Conservation (phyloP, 2,329 filamentous ascomycete species). For the Curvularia eragrostidis region DNA sequence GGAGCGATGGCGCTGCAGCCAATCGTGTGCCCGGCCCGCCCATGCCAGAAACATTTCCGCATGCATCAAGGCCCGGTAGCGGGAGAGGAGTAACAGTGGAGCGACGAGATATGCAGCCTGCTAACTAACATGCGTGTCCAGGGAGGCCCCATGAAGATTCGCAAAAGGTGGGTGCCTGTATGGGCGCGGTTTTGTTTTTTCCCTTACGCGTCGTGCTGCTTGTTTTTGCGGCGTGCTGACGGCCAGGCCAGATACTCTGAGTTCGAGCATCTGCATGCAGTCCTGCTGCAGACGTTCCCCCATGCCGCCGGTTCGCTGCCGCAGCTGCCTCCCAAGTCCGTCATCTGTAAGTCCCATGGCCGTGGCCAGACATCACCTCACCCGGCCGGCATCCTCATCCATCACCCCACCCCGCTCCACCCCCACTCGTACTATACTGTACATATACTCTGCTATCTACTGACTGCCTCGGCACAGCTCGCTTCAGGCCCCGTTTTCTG, state of each 20-base stretch:
- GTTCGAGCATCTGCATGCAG: conserved; percentile 81
- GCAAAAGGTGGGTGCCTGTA: conserved; percentile 61
- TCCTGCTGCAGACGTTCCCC: conserved; percentile 81
- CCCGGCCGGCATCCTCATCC: too few species aligned
- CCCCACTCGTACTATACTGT: conserved; percentile 3
- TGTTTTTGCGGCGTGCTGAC: conserved; percentile 21
- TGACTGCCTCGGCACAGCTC: conserved; percentile 50
- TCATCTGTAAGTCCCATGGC: conserved; percentile 69
- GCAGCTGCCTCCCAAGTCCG: conserved; percentile 86
- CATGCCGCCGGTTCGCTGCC: conserved; percentile 85
- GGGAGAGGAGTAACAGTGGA: too few species aligned
- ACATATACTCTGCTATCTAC: conserved; percentile 16
- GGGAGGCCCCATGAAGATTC: conserved; percentile 64
- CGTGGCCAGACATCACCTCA: too few species aligned
- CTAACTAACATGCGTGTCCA: conserved; percentile 33
- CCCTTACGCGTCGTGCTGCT: neutral
- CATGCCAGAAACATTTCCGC: conserved; percentile 12
- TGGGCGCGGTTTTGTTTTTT: neutral
- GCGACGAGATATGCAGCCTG: conserved; percentile 2
- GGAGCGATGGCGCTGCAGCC: conserved; percentile 21
- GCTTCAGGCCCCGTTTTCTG: conserved; percentile 82
- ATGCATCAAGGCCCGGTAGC: conserved; percentile 20
- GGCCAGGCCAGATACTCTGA: conserved; percentile 76
- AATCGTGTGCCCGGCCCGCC: conserved; percentile 17
- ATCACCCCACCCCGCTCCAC: conserved; percentile 24